Conservation (phyloP, 495 filamentous ascomycete genomes). For the Penicillium cinerascens region DNA sequence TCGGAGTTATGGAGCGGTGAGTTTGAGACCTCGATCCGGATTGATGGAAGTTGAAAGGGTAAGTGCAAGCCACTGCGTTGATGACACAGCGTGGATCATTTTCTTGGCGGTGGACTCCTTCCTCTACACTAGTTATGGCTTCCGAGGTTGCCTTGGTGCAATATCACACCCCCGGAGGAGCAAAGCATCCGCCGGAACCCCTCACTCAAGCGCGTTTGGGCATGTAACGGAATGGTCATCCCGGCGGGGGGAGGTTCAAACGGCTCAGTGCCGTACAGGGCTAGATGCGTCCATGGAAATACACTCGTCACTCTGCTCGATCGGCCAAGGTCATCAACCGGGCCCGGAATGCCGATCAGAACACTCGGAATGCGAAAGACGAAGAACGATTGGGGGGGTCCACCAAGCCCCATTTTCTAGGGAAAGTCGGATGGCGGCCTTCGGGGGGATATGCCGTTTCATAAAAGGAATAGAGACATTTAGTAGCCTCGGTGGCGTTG, state of each 20-base stretch:
- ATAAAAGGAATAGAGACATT: constrained; percentile 1
- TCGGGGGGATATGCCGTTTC: constrained; percentile 8
- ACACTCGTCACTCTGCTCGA: constrained; percentile 1
- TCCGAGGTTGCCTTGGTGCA: neutral
- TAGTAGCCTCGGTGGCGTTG: constrained; percentile 1
- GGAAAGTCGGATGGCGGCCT: too few species aligned
- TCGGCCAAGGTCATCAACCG: constrained; percentile 7
- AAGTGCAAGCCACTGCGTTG: too few species aligned
- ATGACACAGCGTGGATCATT: too few species aligned
- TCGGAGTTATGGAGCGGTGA: constrained; percentile 1
- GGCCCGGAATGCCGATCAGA: neutral
- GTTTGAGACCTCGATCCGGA: constrained; percentile 6
- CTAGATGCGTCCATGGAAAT: too few species aligned
- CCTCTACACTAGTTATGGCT: too few species aligned
- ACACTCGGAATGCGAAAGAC: neutral
- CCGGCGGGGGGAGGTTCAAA: too few species aligned
- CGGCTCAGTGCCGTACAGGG: too few species aligned
- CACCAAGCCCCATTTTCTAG: too few species aligned
- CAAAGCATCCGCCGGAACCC: neutral
- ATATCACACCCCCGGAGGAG: neutral
- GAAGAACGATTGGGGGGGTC: too few species aligned
- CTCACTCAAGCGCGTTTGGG: neutral
- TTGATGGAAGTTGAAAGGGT: constrained; percentile 9
- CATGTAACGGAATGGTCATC: neutral
- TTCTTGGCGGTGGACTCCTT: too few species aligned